Evolutionary conservation across 2,329 filamentous ascomycete genomes (phyloP), one percentile per base, ranked within the genome.

Genomic region (Pseudopithomyces maydicus): DNA sequence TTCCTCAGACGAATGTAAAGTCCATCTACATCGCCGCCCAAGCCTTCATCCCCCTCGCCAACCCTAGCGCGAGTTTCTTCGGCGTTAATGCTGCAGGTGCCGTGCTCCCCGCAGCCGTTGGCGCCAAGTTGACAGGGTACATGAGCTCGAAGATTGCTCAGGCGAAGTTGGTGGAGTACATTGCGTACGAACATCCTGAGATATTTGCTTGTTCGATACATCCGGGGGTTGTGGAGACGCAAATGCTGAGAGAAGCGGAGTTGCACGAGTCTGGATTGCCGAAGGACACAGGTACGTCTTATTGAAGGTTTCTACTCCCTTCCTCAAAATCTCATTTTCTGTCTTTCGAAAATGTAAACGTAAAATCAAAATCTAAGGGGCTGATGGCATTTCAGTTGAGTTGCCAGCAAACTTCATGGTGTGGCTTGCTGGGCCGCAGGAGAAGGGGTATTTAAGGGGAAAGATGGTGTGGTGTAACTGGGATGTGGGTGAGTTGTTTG

Each of bases 151-250:
- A 79, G 61, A 48, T 75, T 3, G 73, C 71, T 2, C 57, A 67
- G 5, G 62, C 65, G 42, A 73, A 74, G 57, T 49, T 76, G 7
- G 63, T 73, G 8, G 69, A 72, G 6, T 71, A 65, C 33, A 46
- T 77, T 4, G 72, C 71, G 0, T 62, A 61, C 2, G 72, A 74
- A 39, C 68, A 78, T 54, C 72, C 74, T 0, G 62, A 71, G 15
- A 62, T 78, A 19, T 74, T 69, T 12, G 60, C 70, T 6, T 54
- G 72, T 2, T 61, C 62, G 10, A 49, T 78, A 6, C 69, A 78
- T 42, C 77, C 77, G 2, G 76, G 76, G 4, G 58, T 77, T 2
- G 62, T 75, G 0, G 62, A 68, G 7, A 78, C 76, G 5, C 67
- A 74, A 15, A 52, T 57, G 20, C 64, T 63, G 42, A 22, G 52